These are phyloP conservation scores for Amesomyces nigricolor DNA, from an alignment of 2,329 filamentous ascomycete genomes.

Conservation along the genomic window DNA sequence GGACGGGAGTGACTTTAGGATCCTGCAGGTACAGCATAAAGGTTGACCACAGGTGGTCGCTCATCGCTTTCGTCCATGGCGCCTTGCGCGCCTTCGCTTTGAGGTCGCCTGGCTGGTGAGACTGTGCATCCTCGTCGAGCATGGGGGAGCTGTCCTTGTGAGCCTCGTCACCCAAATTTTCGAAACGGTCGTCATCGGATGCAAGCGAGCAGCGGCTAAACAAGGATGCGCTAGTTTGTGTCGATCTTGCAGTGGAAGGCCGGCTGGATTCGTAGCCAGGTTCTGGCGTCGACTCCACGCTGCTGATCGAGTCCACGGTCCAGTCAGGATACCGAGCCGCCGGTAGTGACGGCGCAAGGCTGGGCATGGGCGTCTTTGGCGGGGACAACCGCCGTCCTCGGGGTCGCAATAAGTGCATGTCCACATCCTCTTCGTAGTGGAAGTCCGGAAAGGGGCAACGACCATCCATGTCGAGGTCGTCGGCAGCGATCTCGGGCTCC, in stretches of 20 bases:
- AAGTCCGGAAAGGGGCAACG: conserved; percentile 23
- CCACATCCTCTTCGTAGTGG: conserved; percentile 27
- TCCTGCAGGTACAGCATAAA: conserved; percentile 62
- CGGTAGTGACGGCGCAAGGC: conserved; percentile 39
- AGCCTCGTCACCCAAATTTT: conserved; percentile 42
- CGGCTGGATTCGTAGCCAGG: conserved; percentile 51
- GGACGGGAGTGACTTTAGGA: conserved; percentile 61
- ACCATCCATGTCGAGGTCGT: conserved; percentile 42
- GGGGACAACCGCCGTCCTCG: conserved; percentile 44
- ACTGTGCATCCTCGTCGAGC: conserved; percentile 9
- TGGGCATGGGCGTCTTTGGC: conserved; percentile 55
- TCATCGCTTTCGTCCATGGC: conserved; percentile 61
- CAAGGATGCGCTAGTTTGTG: conserved; percentile 51
- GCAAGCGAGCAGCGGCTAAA: conserved; percentile 52
- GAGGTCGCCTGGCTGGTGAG: conserved; percentile 8
- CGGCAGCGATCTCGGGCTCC: conserved; percentile 39
- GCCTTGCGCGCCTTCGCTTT: conserved; percentile 42
- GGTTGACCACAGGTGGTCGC: conserved; percentile 59
- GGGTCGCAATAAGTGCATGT: conserved; percentile 28
- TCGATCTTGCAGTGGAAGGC: conserved; percentile 55
- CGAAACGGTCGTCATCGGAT: conserved; percentile 52
- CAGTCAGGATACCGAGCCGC: conserved; percentile 51
- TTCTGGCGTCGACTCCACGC: conserved; percentile 52
- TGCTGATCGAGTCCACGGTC: conserved; percentile 54
- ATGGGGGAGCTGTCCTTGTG: conserved; percentile 28